Base-by-base conservation (phyloP, 2,329 filamentous ascomycete species). In the Fusarium aywerte region DNA sequence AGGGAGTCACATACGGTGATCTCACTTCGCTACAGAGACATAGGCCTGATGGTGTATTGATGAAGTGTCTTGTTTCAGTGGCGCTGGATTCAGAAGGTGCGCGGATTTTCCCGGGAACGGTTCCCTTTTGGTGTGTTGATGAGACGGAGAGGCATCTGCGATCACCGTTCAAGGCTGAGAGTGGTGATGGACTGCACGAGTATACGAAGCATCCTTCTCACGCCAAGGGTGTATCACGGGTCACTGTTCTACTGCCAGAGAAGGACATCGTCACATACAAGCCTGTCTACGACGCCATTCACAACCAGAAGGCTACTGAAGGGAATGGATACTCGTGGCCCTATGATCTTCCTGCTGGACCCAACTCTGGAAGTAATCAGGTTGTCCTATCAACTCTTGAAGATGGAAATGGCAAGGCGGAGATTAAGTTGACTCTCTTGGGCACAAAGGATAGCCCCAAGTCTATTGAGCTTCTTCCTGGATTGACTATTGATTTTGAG, bases 61-160 rank as follows among this genome's bases (percentile, higher is more conserved):
- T 91, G 29, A 80, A 85, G 59, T 92, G 89, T 88, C 81, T 83
- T 23, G 83, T 88, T 23, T 85, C 86, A 18, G 80, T 82, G 1
- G 74, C 79, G 0, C 77, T 77, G 13, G 73, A 62, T 32, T 61
- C 59, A 1, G 47, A 59, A 2, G 69, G 70, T 6, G 42, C 57
- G 4, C 64, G 67, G 2, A 65, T 79, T 2, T 76, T 78, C 10
- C 77, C 84, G 1, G 87, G 88, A 0, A 77, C 78, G 15, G 72
- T 88, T 12, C 89, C 89, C 0, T 91, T 91, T 68, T 91, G 85
- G 81, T 89, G 87, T 70, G 81, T 90, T 44, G 89, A 92, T 73
- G 76, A 85, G 13, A 90, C 89, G 3, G 77, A 82, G 4, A 76
- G 89, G 8, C 67, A 77, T n/a, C 73, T 86, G 3, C 77, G 89